Evolutionary conservation across 1,139 yeast species (phyloP).

Genomic region (Debaryomyces coudertii): DNA sequence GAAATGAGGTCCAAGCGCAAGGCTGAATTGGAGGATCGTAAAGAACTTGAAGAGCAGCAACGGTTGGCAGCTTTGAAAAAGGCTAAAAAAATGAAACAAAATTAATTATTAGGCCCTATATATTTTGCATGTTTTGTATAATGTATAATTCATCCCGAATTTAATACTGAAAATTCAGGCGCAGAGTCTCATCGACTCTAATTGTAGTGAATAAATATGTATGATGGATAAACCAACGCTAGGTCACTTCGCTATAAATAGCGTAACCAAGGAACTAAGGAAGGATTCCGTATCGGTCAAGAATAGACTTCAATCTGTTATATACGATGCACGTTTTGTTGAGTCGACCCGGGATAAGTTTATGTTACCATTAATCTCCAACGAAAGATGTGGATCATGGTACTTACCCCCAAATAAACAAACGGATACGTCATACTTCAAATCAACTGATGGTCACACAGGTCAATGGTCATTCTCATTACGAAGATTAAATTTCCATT

Average conservation of each 20-base stretch:
- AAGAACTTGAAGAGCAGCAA: conserved; percentile 62
- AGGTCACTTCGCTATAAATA: conserved; percentile 20
- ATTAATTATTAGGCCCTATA: neutral
- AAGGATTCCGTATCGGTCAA: conserved; percentile 58
- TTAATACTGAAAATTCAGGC: neutral
- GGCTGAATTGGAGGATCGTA: conserved; percentile 68
- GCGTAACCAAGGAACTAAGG: conserved; percentile 41
- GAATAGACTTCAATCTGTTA: conserved; percentile 72
- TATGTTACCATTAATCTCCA: conserved; percentile 57
- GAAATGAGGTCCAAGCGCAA: conserved; percentile 64
- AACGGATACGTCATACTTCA: conserved; percentile 66
- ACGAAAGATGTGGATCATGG: conserved; percentile 91
- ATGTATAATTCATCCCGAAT: conserved; percentile 4
- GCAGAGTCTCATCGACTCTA: neutral
- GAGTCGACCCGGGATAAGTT: conserved; percentile 17
- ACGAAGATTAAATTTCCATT: conserved; percentile 72
- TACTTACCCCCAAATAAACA: conserved; percentile 55
- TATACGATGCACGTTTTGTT: conserved; percentile 54
- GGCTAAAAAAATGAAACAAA: conserved; percentile 21
- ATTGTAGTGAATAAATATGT: neutral
- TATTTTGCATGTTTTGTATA: conserved; percentile 5
- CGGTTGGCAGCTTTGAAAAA: conserved; percentile 40
- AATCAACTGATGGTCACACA: conserved; percentile 89
- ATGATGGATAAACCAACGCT: conserved; percentile 7
- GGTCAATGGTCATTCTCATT: conserved; percentile 78